Percentiles rank a stretch among this genome's conserved stretches.
Conservation (phyloP, 23 red algal genomes). For the Gracilariopsis chorda region DNA sequence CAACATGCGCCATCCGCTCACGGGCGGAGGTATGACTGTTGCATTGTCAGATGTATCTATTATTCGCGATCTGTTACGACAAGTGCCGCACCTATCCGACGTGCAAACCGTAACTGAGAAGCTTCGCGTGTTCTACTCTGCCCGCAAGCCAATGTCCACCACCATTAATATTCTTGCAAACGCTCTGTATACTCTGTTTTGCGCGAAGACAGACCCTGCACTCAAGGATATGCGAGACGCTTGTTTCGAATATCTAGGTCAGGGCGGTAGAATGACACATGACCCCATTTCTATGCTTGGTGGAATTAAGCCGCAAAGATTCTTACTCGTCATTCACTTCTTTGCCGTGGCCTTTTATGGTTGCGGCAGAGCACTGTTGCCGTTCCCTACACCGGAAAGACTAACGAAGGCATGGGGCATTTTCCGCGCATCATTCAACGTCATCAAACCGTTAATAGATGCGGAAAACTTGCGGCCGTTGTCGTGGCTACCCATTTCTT, state of each 20-base stretch:
- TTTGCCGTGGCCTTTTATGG: slow-evolving; percentile 93
- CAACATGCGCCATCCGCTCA: slow-evolving; percentile 99
- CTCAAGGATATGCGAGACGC: slow-evolving; percentile 84
- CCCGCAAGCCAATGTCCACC: slow-evolving; percentile 71
- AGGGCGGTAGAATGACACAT: slow-evolving; percentile 72
- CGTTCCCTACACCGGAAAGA: slow-evolving; percentile 36
- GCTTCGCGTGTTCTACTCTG: slow-evolving; percentile 60
- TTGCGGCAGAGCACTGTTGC: slow-evolving; percentile 74
- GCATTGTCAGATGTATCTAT: slow-evolving; percentile 84
- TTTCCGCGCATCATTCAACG: slow-evolving; percentile 92
- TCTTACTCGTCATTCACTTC: slow-evolving; percentile 88
- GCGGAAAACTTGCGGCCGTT: slow-evolving; percentile 85
- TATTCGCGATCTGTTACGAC: slow-evolving; percentile 57
- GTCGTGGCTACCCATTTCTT: slow-evolving; percentile 69
- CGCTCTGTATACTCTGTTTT: slow-evolving; percentile 94
- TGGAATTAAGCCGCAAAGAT: slow-evolving; percentile 80
- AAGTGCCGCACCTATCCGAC: slow-evolving; percentile 66
- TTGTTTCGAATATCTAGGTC: slow-evolving; percentile 89
- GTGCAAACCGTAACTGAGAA: background rate
- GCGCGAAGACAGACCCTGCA: slow-evolving; percentile 45
- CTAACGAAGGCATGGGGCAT: slow-evolving; percentile 66
- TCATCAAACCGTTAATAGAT: slow-evolving; percentile 97
- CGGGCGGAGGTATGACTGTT: slow-evolving; percentile 99
- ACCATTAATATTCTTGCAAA: slow-evolving; percentile 99
- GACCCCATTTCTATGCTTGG: slow-evolving; percentile 96